Percentiles rank a stretch among this genome's conserved stretches.
These are phyloP conservation scores for Atalantia buxifolia DNA, from an alignment of 345 rosid genomes.

Conservation along the genomic window DNA sequence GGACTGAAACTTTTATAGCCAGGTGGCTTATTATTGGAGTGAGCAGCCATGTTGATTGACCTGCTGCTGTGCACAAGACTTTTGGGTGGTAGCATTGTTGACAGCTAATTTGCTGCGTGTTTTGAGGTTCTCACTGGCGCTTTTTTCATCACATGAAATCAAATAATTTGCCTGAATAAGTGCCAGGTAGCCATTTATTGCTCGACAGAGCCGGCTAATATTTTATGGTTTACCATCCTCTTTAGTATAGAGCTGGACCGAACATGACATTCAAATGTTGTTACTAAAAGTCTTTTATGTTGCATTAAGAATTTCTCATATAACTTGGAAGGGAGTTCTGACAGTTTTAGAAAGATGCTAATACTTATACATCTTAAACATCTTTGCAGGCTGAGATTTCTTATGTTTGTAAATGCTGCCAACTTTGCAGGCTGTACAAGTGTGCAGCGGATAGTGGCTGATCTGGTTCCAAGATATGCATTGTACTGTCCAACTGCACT, in stretches of 20 bases:
- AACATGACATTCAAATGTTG: background rate
- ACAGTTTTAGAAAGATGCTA: background rate
- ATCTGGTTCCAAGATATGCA: constrained; percentile 85
- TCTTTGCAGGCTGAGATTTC: constrained; percentile 3
- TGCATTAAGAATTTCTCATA: background rate
- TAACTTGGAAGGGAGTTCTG: background rate
- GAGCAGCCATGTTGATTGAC: background rate
- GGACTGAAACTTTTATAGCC: background rate
- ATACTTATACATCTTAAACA: background rate
- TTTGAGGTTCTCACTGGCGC: background rate
- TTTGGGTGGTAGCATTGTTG: background rate
- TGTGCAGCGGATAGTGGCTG: constrained; percentile 81
- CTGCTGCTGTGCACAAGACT: background rate
- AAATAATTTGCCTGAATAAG: background rate
- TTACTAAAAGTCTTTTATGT: background rate
- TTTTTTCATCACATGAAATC: background rate
- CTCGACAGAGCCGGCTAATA: background rate
- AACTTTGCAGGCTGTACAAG: constrained; percentile 77
- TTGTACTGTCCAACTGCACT: constrained; percentile 76
- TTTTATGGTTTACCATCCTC: background rate
- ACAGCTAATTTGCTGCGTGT: background rate
- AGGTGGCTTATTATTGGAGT: background rate
- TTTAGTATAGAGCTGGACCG: background rate
- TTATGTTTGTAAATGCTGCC: background rate
- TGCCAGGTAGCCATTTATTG: background rate